Evolutionary conservation across 352 stramenopile genomes (phyloP).

Genomic region (Pythium sp.): DNA sequence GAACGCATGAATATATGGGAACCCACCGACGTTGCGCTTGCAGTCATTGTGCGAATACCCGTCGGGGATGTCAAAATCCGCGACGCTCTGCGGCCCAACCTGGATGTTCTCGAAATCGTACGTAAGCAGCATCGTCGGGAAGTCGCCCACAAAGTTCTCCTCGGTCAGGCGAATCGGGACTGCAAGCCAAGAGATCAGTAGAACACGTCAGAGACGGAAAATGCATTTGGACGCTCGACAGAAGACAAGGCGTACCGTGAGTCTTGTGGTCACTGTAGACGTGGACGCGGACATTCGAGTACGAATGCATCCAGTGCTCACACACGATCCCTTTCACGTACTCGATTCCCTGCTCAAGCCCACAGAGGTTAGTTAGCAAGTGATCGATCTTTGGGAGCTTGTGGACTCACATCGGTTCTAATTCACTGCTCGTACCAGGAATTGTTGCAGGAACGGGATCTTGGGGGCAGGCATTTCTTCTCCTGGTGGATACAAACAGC

Average conservation of each 20-base stretch:
- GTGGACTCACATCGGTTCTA: no score
- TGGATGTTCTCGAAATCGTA: slow-evolving; percentile 59
- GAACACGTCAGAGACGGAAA: background rate
- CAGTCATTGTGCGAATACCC: slow-evolving; percentile 62
- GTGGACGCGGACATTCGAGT: slow-evolving; percentile 51
- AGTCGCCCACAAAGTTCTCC: slow-evolving; percentile 45
- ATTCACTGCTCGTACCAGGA: no score
- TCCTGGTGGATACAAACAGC: slow-evolving; percentile 6
- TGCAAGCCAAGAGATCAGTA: no score
- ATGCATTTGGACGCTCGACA: background rate
- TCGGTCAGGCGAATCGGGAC: slow-evolving; percentile 66
- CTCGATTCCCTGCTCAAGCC: slow-evolving; percentile 43
- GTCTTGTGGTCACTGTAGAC: slow-evolving; percentile 50
- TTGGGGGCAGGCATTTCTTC: slow-evolving; percentile 53
- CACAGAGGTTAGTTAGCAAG: background rate
- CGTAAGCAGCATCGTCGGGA: slow-evolving; percentile 53
- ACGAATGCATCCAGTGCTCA: slow-evolving; percentile 61
- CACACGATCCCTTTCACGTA: slow-evolving; percentile 52
- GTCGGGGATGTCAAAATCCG: slow-evolving; percentile 49
- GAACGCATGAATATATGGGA: slow-evolving; percentile 78
- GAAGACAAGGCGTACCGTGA: slow-evolving; percentile 24
- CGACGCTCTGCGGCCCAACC: slow-evolving; percentile 44
- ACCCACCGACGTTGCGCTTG: slow-evolving; percentile 53
- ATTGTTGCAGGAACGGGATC: slow-evolving; percentile 50
- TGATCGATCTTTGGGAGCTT: no score